Conservation (phyloP, 495 filamentous ascomycete genomes). For the Copromyces sp. region DNA sequence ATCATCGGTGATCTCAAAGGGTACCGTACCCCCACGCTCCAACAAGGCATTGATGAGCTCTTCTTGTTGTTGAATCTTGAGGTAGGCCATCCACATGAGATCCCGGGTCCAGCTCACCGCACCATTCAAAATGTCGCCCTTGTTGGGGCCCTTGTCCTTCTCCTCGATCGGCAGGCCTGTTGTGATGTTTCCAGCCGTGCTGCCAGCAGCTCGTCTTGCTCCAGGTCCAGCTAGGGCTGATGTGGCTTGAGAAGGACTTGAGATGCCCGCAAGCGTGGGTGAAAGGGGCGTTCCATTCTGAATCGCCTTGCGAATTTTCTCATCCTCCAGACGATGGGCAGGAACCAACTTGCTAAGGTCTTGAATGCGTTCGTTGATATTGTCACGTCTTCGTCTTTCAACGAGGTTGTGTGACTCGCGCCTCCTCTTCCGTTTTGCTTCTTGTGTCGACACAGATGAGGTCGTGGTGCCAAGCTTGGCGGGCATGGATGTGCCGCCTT, state of each 20-base stretch:
- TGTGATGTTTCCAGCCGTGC: constrained; percentile 71
- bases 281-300: constrained; percentile 83
- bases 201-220: constrained; percentile 62
- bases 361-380: constrained; percentile 97
- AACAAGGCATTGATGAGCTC: constrained; percentile 66
- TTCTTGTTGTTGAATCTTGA: constrained; percentile 79
- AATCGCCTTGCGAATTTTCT: constrained; percentile 90
- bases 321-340: constrained; percentile 85
- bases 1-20: constrained; percentile 80
- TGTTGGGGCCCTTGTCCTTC: constrained; percentile 98
- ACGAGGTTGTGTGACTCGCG: constrained; percentile 95
- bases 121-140: constrained; percentile 96
- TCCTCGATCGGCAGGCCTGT: constrained; percentile 87
- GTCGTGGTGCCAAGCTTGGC: constrained; percentile 37
- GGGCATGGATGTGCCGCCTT: constrained; percentile 46
- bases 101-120: constrained; percentile 95
- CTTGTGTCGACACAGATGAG: constrained; percentile 58
- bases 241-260: constrained; percentile 64
- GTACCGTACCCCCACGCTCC: constrained; percentile 60
- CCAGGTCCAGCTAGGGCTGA: constrained; percentile 79
- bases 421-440: constrained; percentile 81
- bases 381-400: constrained; percentile 87
- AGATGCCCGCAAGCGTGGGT: constrained; percentile 54
- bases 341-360: constrained; percentile 91
- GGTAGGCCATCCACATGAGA: constrained; percentile 89